A percentile compares a stretch with the other conserved stretches of the same genome.
Evolutionary conservation across 2,329 filamentous ascomycete species (phyloP).

Genomic region (Chrysoporthe austroafricana): DNA sequence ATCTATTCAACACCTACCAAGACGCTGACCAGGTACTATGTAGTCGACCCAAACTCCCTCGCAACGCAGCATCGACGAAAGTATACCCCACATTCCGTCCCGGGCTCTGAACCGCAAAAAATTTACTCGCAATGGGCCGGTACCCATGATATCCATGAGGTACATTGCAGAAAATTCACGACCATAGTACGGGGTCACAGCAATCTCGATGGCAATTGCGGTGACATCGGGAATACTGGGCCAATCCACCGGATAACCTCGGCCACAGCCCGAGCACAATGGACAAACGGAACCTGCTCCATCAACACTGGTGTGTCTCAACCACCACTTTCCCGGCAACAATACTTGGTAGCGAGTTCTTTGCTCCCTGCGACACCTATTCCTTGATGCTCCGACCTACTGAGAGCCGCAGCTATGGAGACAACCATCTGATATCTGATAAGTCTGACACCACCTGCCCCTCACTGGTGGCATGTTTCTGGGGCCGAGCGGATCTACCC

Average conservation of each 20-base stretch:
- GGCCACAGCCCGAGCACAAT: slow-evolving; percentile 23
- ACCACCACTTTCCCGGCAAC: not conserved
- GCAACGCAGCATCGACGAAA: not conserved
- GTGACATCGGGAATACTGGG: not conserved
- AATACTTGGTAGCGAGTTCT: slow-evolving; percentile 7
- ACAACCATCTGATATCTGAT: slow-evolving; percentile 24
- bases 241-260: slow-evolving; percentile 13
- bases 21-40: no score
- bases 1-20: not conserved
- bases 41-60: not conserved
- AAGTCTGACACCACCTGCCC: slow-evolving; percentile 25
- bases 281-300: slow-evolving; percentile 8
- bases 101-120: not conserved
- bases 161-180: slow-evolving; percentile 12
- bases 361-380: not conserved
- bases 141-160: not conserved
- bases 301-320: slow-evolving; percentile 12
- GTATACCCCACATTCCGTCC: not conserved
- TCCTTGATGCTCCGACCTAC: not conserved
- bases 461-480: slow-evolving; percentile 25
- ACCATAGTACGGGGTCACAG: slow-evolving; percentile 9
- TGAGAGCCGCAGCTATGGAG: slow-evolving; percentile 15
- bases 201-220: not conserved
- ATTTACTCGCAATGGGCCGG: not conserved
- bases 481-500: slow-evolving; percentile 27